Evolutionary conservation across 345 rosid species (phyloP).

Genomic region (Eucalyptus regnans): DNA sequence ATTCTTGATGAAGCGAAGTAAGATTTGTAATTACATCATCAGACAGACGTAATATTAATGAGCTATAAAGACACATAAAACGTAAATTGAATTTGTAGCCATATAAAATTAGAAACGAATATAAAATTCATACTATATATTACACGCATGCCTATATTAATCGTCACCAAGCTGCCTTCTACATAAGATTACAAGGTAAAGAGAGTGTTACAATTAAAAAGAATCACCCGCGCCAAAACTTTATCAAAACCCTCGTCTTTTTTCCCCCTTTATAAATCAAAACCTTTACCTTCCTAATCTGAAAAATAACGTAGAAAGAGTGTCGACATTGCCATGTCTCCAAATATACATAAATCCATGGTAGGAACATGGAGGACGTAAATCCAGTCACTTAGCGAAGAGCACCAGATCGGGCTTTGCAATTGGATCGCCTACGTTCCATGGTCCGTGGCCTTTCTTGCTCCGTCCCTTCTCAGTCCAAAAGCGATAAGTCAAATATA

Average conservation of each 20-base stretch:
- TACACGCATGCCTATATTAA: not conserved
- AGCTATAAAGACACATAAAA: not conserved
- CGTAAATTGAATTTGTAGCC: not conserved
- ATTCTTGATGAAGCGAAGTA: not conserved
- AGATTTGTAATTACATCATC: not conserved
- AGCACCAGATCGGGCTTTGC: not conserved
- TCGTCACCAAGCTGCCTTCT: not conserved
- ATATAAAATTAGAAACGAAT: too few species aligned
- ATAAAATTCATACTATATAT: too few species aligned
- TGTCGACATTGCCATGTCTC: not conserved
- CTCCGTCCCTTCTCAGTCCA: not conserved
- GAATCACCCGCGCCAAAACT: not conserved
- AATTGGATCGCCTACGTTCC: not conserved
- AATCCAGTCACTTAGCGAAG: not conserved
- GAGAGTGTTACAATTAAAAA: not conserved
- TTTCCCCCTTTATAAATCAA: not conserved
- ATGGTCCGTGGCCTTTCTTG: not conserved
- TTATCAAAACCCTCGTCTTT: not conserved
- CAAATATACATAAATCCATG: not conserved
- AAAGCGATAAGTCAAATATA: not conserved
- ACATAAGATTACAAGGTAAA: not conserved
- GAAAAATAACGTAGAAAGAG: not conserved
- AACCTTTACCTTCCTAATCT: not conserved
- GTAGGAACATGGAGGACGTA: not conserved
- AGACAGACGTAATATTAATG: not conserved